phyloP scores from a whole-genome alignment of 2,329 filamentous ascomycete species.

The Hypoxylon sp. region DNA sequence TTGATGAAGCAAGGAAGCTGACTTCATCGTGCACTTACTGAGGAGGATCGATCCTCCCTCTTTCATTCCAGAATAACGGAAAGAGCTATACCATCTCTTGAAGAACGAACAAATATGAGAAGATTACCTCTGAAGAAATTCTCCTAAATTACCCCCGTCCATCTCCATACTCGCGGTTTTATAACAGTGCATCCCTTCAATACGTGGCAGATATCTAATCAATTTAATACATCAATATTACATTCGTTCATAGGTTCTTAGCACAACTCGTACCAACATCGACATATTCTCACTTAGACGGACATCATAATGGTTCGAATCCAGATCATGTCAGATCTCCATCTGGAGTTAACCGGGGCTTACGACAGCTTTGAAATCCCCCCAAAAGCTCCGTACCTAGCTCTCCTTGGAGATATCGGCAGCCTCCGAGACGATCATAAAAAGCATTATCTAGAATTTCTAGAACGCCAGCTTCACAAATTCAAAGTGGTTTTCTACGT shows the following conservation, averaged over 20 bases:
- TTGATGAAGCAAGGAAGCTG: too few species aligned
- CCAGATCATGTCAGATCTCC: constrained; percentile 36
- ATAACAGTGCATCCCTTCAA: constrained; percentile 1
- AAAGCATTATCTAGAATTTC: constrained; percentile 1
- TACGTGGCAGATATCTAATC: constrained; percentile 3
- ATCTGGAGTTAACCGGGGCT: constrained; percentile 4
- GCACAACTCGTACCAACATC: not conserved
- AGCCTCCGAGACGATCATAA: not conserved
- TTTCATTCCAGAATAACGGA: not conserved
- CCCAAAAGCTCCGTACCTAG: constrained; percentile 13
- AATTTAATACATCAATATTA: not conserved
- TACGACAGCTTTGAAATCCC: constrained; percentile 1
- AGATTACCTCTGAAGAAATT: not conserved
- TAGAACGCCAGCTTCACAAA: constrained; percentile 13
- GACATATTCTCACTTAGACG: not conserved
- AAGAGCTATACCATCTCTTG: not conserved
- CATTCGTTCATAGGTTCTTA: not conserved
- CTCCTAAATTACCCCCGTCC: not conserved
- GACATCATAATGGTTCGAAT: constrained; percentile 25
- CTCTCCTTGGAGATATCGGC: constrained; percentile 27
- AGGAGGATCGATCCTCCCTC: not conserved
- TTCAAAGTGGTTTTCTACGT: constrained; percentile 20
- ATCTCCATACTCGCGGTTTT: not conserved
- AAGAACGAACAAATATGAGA: not conserved
- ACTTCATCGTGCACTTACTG: not conserved